Base-by-base conservation (phyloP, 495 filamentous ascomycete genomes). In the Annulohypoxylon maeteangense region DNA sequence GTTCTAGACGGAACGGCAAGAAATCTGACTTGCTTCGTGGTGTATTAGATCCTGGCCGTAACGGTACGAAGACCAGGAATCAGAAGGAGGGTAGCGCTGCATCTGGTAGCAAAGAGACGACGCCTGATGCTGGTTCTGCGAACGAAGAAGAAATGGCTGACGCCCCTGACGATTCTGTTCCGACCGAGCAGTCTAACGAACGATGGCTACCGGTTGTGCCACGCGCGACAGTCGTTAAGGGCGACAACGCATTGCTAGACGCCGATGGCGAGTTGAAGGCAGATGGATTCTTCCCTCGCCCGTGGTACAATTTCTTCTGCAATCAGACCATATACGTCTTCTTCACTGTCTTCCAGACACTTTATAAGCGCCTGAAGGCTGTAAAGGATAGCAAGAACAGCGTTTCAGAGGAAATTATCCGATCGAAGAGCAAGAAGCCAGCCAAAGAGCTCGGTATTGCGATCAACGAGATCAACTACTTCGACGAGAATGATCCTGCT, bases 241-340 rank as follows among this genome's bases (percentile, higher is more conserved):
- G 81, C 25, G 75, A 81, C 10, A 78, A 71, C 34, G 71, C 76
- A 12, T 74, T 82, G 14, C 68, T 83, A 5, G 82, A 83, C 59
- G 78, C 71, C 18, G 85, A 89, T 72, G 88, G 85, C 25, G 87
- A 93, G 74, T 85, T 91, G 72, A 90, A 89, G 25, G 87, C 92
- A 7, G 93, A 97, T 51, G 89, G 93, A 50, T 90, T 92, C 23
- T 97, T 93, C 81, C 85, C 86, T 70, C 91, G 95, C 62, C 86
- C 88, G 7, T 86, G 83, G 67, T 97, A 91, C 82, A 92, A 93
- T 67, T 86, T 98, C 73, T 99, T 94, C 81, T 90, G 89, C 76
- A 98, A 97, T 77, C 85, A 92, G 64, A 90, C 90, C 48, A 92
- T 99, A 45, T 95, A 91, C 73, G 93, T 93, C 81, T 97, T 99